Evolutionary conservation across 2,329 filamentous ascomycete species (phyloP), one percentile per base, ranked within the genome.

Genomic region (Tolypocladium sp.): DNA sequence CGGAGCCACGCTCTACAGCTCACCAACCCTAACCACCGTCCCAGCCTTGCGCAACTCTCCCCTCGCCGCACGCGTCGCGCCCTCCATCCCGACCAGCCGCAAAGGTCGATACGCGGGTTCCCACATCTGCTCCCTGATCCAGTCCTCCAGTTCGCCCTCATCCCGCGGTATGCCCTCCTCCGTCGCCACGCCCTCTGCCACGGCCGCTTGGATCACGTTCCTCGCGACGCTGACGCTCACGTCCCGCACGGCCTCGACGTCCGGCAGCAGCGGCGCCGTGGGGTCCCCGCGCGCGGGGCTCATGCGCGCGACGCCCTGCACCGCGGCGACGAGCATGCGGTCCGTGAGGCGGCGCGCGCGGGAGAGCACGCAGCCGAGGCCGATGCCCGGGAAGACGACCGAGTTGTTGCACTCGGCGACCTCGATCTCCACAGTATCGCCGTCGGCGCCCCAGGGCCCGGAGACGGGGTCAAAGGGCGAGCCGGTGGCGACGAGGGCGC

Each of bases 361-460:
- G 33, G 81, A 86, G 1, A 96, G 81, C 0, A 96, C 83, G 9
- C 83, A 83, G 13, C 91, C 92, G 1, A 96, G 85, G 0, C 91
- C 91, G 60, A 96, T 93, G 0, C 91, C 91, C 0, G 91, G 91
- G 71, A 95, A 96, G 20, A 88, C 88, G 40, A 90, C 89, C 1
- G 86, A 89, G 74, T 96, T 96, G 75, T 96, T 96, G 75, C 92
- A 96, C 72, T 96, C 91, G 30, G 90, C 90, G 68, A 82, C 69
- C 35, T 79, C 73, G 60, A 81, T 76, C 62, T 73, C 71, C 1
- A 79, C 60, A 10, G 27, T 4, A 9, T 81, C 77, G 0, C 78
- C 81, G 12, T 75, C 70, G 0, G 68, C n/a, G 2, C 78, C 80
- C 79, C 82, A 84, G 1, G 81, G 77, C 0, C 80, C 82, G 56